Percentiles rank a stretch among this genome's conserved stretches.
Evolutionary conservation across 257 asterid species (phyloP).

Genomic region (Scutellaria baicalensis): DNA sequence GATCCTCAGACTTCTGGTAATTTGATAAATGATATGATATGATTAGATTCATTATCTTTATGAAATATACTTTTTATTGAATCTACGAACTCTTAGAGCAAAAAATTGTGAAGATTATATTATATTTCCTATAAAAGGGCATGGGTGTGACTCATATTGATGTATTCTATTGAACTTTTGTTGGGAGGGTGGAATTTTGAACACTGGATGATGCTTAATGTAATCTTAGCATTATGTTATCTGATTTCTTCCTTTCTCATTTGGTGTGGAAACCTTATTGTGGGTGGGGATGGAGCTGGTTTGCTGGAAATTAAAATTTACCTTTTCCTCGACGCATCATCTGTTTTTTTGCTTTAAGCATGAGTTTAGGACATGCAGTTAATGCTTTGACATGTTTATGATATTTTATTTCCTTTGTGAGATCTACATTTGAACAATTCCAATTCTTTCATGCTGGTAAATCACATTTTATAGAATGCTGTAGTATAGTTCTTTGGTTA

Average conservation of each 20-base stretch:
- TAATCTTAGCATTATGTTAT: not conserved
- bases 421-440: not conserved
- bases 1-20: not conserved
- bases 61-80: not conserved
- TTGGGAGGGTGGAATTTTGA: not conserved
- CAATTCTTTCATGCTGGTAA: not conserved
- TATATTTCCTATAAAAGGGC: not conserved
- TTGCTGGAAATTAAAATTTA: not conserved
- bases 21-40: not conserved
- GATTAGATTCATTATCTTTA: not conserved
- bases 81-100: not conserved
- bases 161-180: not conserved
- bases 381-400: not conserved
- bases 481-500: not conserved
- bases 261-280: not conserved
- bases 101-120: not conserved
- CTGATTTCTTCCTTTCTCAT: not conserved
- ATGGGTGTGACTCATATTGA: not conserved
- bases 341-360: not conserved
- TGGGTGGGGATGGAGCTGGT: not conserved
- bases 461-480: not conserved
- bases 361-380: not conserved
- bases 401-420: not conserved
- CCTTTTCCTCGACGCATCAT: not conserved
- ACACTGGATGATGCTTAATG: not conserved